phyloP scores from a whole-genome alignment of 495 filamentous ascomycete species.

The Cryomyces antarcticus region DNA sequence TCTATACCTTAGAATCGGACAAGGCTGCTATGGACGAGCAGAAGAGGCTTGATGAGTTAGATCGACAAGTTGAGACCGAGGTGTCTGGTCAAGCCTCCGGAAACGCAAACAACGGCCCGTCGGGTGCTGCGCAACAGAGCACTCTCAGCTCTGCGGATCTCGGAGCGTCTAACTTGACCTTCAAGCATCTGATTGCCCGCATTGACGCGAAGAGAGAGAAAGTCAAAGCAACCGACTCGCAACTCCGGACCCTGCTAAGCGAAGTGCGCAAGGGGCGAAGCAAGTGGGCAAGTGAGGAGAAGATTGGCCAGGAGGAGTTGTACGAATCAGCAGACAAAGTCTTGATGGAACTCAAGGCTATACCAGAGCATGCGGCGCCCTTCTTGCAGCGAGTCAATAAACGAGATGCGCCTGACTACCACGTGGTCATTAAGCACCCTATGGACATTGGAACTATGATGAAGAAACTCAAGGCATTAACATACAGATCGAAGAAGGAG shows the following conservation, averaged over 20 bases:
- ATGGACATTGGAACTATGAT: constrained; percentile 98
- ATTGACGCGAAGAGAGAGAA: constrained; percentile 81
- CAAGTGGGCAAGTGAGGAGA: constrained; percentile 97
- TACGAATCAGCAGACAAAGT: constrained; percentile 96
- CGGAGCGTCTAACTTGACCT: constrained; percentile 84
- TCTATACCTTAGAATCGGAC: constrained; percentile 91
- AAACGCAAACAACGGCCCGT: constrained; percentile 26
- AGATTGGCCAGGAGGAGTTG: constrained; percentile 89
- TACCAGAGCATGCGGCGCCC: constrained; percentile 85
- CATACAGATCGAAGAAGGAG: constrained; percentile 85
- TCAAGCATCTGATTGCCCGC: constrained; percentile 88
- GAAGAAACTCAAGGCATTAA: constrained; percentile 77
- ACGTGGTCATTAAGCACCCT: constrained; percentile 81
- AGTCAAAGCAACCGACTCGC: constrained; percentile 78
- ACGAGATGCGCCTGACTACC: constrained; percentile 89
- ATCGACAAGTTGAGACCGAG: constrained; percentile 88
- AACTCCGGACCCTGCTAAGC: constrained; percentile 78
- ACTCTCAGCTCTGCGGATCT: constrained; percentile 84
- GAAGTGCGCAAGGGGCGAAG: constrained; percentile 93
- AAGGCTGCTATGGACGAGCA: constrained; percentile 93
- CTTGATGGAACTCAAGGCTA: constrained; percentile 82
- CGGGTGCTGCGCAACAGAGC: constrained; percentile 39
- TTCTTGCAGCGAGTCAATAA: constrained; percentile 90
- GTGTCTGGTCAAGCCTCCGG: constrained; percentile 46
- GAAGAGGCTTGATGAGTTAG: constrained; percentile 87